Base-by-base conservation (phyloP, 176 grass and related monocot species). In the Eragrostis nindensis region DNA sequence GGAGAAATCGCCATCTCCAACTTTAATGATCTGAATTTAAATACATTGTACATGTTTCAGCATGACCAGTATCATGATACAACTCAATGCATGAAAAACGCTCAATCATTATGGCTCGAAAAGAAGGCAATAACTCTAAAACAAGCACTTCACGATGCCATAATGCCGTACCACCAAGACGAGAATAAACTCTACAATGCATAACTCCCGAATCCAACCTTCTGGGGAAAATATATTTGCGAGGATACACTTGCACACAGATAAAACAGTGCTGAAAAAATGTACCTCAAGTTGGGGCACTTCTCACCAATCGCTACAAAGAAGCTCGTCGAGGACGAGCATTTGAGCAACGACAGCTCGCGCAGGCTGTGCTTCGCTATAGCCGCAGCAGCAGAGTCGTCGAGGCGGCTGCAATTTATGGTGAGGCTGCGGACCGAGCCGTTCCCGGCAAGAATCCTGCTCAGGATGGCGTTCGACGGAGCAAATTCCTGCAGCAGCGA, bases 261-360 rank as follows among this genome's bases (percentile, higher is more conserved):
- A 43, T 8, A 46, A 66, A 6, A 10, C 36, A 69, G 18, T 14
- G 71, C 21, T 45, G 45, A 77, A 76, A 47, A 77, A 15, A 7
- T 40, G 62, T 67, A 95, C 95, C 95, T 98, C 64, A 98, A 78
- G 64, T 87, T 87, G 67, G 47, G 69, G 69, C 92, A 98, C 21
- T 55, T 91, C 32, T 70, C 81, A 41, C 88, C 90, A 60, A 98
- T 79, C 24, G 21, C 86, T 53, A 46, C 44, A 76, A 93, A 95
- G 65, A 98, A 82, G 29, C 81, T 81, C 21, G 69, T 68, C 11
- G 92, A 82, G 81, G 93, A 98, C 2, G 80, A 81, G 73, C 95
- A 98, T 55, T 89, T 95, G 9, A 91, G 80, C 66, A 98, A 78
- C 61, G 86, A 82, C 72, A 98, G 92, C 77, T 98, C 90, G 25